These are phyloP conservation scores for Naganishia kalamii DNA, from an alignment of 768 basidiomycete genomes.

Conservation along the genomic window DNA sequence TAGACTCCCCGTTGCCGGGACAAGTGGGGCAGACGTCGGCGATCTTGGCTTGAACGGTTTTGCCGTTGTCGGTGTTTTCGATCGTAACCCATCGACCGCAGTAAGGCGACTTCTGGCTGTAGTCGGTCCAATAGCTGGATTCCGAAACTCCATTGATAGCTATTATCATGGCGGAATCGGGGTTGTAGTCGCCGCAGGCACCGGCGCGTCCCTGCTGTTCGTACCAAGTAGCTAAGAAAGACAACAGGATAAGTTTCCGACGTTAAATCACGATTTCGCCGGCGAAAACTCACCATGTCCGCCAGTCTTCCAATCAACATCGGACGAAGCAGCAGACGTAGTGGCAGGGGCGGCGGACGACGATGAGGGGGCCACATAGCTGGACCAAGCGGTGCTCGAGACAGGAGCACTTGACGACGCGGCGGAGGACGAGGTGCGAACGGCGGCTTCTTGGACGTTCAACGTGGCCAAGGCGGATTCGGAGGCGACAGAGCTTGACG, in stretches of 20 bases:
- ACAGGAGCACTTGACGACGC: conserved; percentile 8
- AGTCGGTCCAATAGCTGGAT: conserved; percentile 47
- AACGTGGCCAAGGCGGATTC: conserved; percentile 21
- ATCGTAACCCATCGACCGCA: conserved; percentile 60
- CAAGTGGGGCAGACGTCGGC: conserved; percentile 84
- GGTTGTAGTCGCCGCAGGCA: conserved; percentile 63
- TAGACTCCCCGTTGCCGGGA: conserved; percentile 54
- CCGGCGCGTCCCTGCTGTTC: conserved; percentile 67
- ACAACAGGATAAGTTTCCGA: conserved; percentile 22
- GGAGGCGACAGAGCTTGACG: neutral
- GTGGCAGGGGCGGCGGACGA: conserved; percentile 20
- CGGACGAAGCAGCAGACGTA: conserved; percentile 20
- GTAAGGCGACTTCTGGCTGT: conserved; percentile 53
- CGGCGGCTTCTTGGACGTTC: neutral
- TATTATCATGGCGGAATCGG: conserved; percentile 52
- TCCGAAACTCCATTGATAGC: conserved; percentile 50
- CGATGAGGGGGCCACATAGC: conserved; percentile 9
- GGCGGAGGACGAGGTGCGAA: conserved; percentile 12
- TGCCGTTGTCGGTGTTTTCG: conserved; percentile 58
- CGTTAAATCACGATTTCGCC: conserved; percentile 26
- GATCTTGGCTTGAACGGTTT: conserved; percentile 59
- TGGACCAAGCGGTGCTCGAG: neutral
- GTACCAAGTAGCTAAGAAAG: conserved; percentile 53
- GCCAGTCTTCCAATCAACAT: conserved; percentile 22
- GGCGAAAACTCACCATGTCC: neutral